Evolutionary conservation across 129 eudicot species (phyloP), one percentile per base, ranked within the genome.

Genomic region (Flaveria trinervia): DNA sequence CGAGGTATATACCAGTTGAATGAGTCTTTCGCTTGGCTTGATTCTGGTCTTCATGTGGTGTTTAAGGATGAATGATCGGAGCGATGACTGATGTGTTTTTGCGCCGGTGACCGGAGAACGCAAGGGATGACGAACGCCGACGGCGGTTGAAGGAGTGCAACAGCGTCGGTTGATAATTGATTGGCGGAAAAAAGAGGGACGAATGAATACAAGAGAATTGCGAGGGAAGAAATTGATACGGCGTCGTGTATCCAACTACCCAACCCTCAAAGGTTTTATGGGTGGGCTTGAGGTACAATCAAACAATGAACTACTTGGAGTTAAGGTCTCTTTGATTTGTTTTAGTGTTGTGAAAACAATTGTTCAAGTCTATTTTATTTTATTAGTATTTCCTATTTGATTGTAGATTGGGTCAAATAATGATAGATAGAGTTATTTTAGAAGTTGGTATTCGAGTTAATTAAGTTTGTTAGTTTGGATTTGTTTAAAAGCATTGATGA

Each of bases 41-140:
- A 68, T 83, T 76, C 96, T 85, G 73, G 96, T 90, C 78, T 85
- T 88, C 96, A 90, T 90, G 74, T 22, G 64, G 61, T 66, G 7
- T 84, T 72, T 18, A 2, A 1, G 30, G 3, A 51, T 33, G 74
- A 30, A 43, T 16, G 62, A 60, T 51, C 65, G 15, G 11, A 43
- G 70, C 4, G 50, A 11, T 4, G 7, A 33, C 39, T 33, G 6
- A 33, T 4, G 39, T 28, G 30, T 2, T 28, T 28, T 28, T 28
- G 3, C 39, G 39, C 39, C 39, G 39, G 39, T 33, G 39, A 33
- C 39, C 6, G 5, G 64, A 30, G 5, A 30, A 30, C 36, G 4
- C 36, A 30, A 30, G 5, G 36, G 36, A 30, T 30, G 12, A 62
- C 8, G 71, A 36, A 4, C 59, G 16, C 28, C 62, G 11, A 39